These are phyloP conservation scores for Populus hybrid DNA, from an alignment of 441 rosid species.

Conservation along the genomic window DNA sequence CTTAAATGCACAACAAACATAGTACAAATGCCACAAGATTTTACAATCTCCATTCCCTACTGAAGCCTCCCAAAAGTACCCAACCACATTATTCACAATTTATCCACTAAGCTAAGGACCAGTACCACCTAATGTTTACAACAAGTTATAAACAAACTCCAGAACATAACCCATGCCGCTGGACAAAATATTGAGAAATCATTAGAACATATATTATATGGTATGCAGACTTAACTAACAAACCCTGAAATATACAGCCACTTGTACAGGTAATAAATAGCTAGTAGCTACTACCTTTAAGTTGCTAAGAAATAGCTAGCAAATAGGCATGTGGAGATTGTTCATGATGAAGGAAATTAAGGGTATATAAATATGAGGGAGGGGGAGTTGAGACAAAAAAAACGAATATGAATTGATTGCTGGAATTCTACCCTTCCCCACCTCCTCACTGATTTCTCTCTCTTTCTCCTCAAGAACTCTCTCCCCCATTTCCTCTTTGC, in stretches of 20 bases:
- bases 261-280: not conserved
- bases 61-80: not conserved
- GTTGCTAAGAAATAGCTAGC: slow-evolving; percentile 2
- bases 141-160: not conserved
- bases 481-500: not conserved
- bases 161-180: not conserved
- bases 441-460: not conserved
- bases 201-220: not conserved
- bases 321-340: not conserved
- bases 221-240: not conserved
- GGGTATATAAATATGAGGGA: not conserved
- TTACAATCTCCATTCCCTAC: not conserved
- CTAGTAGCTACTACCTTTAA: not conserved
- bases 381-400: not conserved
- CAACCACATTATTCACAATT: not conserved
- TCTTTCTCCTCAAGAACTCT: not conserved
- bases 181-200: not conserved
- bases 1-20: not conserved
- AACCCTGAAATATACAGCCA: not conserved
- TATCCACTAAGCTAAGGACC: not conserved
- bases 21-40: not conserved
- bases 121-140: not conserved
- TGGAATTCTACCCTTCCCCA: not conserved
- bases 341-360: not conserved
- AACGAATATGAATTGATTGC: not conserved